Base-by-base conservation (phyloP, 2,329 filamentous ascomycete genomes). In the Alternaria arborescens region DNA sequence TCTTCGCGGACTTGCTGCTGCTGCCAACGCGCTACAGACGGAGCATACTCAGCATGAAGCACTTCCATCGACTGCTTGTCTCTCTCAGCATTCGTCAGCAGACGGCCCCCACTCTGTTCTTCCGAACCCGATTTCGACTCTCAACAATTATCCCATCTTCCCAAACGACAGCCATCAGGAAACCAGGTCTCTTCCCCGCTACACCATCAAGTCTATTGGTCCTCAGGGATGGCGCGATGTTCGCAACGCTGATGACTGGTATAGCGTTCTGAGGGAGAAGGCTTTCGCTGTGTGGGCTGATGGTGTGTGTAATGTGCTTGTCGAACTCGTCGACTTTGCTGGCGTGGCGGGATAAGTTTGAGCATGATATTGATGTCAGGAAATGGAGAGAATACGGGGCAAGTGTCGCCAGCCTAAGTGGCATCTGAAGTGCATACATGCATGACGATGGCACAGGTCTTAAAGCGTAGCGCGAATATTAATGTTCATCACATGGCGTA, bases 261-360 rank as follows among this genome's bases (percentile, higher is more conserved):
- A 70, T 12, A 55, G 62, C 8, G 63, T 71, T 18, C 66, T 74
- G 52, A 57, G 64, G 8, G 71, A 78, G 48, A 64, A 71, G 36
- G 71, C 69, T 1, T 62, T 61, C 44, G 71, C 73, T 4, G 65
- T 70, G 4, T 79, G 75, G 76, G 71, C 72, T 16, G 72, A 76
- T 56, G 73, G 72, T 1, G 61, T 71, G 18, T 62, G 73, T 40
- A 75, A 70, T 56, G 59, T 78, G 7, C 68, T 78, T 55, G 72
- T 77, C 3, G 72, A 74, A 58, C 44, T 73, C 34, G 55, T 61
- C 18, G 56, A 56, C 38, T 28, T 53, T n/a, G n/a, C 30, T 8
- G 52, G 16, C 22, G 40, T 26, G 22, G 40, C 10, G 24, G 30
- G 10, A 14, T 58, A 11, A 22, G 8, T 6, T 32, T 18, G 34